Evolutionary conservation across 2,329 filamentous ascomycete genomes (phyloP).

Genomic region (Monilinia fructigena): DNA sequence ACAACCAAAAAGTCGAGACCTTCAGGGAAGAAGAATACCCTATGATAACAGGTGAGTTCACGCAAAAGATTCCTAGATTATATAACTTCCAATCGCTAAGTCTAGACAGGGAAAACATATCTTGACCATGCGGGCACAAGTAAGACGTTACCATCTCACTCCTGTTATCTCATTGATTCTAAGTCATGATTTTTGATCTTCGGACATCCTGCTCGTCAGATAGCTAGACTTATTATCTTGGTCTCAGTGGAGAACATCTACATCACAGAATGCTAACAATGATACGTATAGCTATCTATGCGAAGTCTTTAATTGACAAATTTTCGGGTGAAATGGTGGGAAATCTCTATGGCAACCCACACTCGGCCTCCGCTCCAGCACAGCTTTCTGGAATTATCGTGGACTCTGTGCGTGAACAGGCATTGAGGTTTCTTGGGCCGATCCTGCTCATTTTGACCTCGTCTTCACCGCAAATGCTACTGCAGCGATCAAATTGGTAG

Average conservation of each 20-base stretch:
- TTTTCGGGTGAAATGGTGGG: slow-evolving; percentile 76
- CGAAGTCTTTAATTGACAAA: slow-evolving; percentile 75
- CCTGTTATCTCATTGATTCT: neutral
- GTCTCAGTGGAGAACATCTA: neutral
- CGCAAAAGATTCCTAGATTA: slow-evolving; percentile 15
- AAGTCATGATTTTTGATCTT: neutral
- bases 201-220: neutral
- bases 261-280: neutral
- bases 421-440: slow-evolving; percentile 75
- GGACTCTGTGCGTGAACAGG: slow-evolving; percentile 68
- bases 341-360: slow-evolving; percentile 84
- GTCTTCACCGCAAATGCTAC: slow-evolving; percentile 94
- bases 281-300: slow-evolving; percentile 53
- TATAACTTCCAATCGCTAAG: slow-evolving; percentile 16
- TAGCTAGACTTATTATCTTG: neutral
- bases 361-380: slow-evolving; percentile 79
- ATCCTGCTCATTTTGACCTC: slow-evolving; percentile 77
- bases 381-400: slow-evolving; percentile 71
- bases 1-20: slow-evolving; percentile 57
- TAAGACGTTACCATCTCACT: slow-evolving; percentile 20
- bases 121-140: slow-evolving; percentile 88
- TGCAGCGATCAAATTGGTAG: slow-evolving; percentile 80
- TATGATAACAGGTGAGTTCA: slow-evolving; percentile 59
- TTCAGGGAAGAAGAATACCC: slow-evolving; percentile 62
- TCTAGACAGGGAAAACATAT: slow-evolving; percentile 65